Conservation (phyloP, 169 alveolate genomes). For the Plasmodium sp. region DNA sequence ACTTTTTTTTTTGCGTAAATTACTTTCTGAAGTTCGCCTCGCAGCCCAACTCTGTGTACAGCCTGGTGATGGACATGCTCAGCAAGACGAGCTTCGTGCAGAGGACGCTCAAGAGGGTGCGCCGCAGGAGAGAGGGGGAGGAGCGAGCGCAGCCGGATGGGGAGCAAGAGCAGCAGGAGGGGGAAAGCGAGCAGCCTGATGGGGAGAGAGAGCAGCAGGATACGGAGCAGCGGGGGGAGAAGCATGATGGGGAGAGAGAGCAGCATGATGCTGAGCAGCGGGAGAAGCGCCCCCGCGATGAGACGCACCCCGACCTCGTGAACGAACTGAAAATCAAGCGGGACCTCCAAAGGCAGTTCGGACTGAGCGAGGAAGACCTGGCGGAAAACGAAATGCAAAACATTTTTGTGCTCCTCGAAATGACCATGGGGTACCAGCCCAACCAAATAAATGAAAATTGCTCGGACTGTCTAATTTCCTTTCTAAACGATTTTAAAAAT, state of each 20-base stretch:
- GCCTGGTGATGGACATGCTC: constrained; percentile 25
- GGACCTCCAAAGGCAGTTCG: constrained; percentile 32
- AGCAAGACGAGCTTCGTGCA: constrained; percentile 9
- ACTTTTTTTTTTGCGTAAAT: constrained; percentile 42
- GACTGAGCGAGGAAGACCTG: constrained; percentile 22
- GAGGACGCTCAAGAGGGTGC: constrained; percentile 3
- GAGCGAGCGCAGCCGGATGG: no score
- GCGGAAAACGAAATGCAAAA: constrained; percentile 35
- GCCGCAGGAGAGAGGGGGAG: not conserved
- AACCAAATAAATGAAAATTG: constrained; percentile 14
- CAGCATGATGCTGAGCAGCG: not conserved
- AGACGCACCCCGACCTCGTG: not conserved
- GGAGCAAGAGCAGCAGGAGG: not conserved
- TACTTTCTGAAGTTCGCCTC: constrained; percentile 24
- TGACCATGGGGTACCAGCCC: constrained; percentile 17
- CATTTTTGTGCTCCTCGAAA: constrained; percentile 29
- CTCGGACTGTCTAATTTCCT: constrained; percentile 31
- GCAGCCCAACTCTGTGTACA: constrained; percentile 10
- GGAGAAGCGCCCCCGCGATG: constrained; percentile 9
- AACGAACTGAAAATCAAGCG: constrained; percentile 3
- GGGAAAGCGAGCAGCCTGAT: not conserved
- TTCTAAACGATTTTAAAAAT: constrained; percentile 51
- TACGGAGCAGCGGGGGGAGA: not conserved
- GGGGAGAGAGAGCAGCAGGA: not conserved
- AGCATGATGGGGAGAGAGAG: not conserved